phyloP scores from a whole-genome alignment of 371 early-diverging fungal species.

The Mortierella polycephala region DNA sequence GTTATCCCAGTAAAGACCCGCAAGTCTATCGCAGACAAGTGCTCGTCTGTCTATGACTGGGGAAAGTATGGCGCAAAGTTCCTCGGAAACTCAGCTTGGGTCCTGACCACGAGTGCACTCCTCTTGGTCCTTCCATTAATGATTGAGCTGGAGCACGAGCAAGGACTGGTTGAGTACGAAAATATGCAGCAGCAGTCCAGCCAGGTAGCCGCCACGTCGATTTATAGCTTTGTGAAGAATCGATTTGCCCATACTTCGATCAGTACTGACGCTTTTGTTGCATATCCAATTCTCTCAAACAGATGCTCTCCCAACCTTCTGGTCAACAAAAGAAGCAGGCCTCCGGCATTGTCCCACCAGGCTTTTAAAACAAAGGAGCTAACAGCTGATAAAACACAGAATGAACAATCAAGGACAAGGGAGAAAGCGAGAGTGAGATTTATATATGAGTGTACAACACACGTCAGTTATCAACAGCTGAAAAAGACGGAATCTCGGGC shows the following conservation, averaged over 20 bases:
- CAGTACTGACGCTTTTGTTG: not conserved
- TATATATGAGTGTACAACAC: no score
- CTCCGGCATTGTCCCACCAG: conserved; percentile 48
- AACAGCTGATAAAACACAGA: conserved; percentile 1
- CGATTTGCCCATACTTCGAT: not conserved
- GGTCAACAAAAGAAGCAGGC: conserved; percentile 48
- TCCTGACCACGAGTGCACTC: conserved; percentile 82
- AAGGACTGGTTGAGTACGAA: conserved; percentile 82
- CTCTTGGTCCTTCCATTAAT: conserved; percentile 80
- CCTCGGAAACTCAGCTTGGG: conserved; percentile 83
- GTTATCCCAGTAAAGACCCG: conserved; percentile 79
- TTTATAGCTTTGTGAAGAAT: not conserved
- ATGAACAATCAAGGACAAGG: not conserved
- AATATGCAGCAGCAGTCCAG: conserved; percentile 70
- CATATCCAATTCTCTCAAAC: not conserved
- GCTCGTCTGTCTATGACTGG: conserved; percentile 64
- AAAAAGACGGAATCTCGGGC: no score
- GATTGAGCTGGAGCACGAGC: conserved; percentile 80
- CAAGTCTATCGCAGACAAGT: conserved; percentile 62
- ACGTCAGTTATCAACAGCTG: no score
- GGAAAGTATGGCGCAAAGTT: conserved; percentile 68
- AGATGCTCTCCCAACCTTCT: conserved; percentile 28
- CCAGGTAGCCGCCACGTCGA: conserved; percentile 23
- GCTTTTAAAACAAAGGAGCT: conserved; percentile 26
- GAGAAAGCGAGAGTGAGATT: no score